Base-by-base conservation (phyloP, 2,329 filamentous ascomycete genomes). In the Scopulariopsis brevicaulis region DNA sequence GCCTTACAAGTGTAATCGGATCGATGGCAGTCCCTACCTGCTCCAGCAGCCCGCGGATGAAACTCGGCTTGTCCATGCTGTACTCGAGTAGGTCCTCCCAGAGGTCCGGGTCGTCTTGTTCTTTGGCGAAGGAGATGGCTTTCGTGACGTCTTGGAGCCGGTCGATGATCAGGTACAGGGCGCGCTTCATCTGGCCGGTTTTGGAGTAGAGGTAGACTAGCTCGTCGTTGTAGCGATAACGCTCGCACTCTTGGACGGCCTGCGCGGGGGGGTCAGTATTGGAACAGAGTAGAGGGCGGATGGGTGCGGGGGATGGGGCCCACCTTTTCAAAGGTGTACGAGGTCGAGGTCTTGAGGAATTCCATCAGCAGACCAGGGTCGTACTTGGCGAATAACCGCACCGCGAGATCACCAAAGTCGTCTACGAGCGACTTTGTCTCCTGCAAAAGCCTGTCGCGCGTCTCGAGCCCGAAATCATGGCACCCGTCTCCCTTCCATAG, bases 71-170 rank as follows among this genome's bases (percentile, higher is more conserved):
- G 73, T 96, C 91, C 94, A 99, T 97, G 60, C 89, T 93, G 70
- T 97, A 97, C 64, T 93, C 85, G 6, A 99, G 81, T 8, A 99
- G 78, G 66, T 97, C 92, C 62, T 96, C 89, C 94, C 94, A 99
- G 0, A 99, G 79, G 64, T 96, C 92, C 0, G 86, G 85, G 65
- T 96, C 92, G 62, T 94, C 86, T 67, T 97, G 91, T 61, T 92
- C 87, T 70, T 96, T 96, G 57, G 91, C 92, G 66, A 99, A 99
- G 1, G 87, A 82, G 64, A 99, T 99, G 10, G 94, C 94, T 64
- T 94, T 91, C 55, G 86, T 87, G 55, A 97, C 92, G 68, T 99
- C 90, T 59, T 86, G 85, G 5, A 99, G 80, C n/a, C 90, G 86
- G 65, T 96, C 90, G 62, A 97, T 95, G 66, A 99, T 97, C 56